Base-by-base conservation (phyloP, 163 green algal genomes). In the Chlamydomonas reinhardtii region DNA sequence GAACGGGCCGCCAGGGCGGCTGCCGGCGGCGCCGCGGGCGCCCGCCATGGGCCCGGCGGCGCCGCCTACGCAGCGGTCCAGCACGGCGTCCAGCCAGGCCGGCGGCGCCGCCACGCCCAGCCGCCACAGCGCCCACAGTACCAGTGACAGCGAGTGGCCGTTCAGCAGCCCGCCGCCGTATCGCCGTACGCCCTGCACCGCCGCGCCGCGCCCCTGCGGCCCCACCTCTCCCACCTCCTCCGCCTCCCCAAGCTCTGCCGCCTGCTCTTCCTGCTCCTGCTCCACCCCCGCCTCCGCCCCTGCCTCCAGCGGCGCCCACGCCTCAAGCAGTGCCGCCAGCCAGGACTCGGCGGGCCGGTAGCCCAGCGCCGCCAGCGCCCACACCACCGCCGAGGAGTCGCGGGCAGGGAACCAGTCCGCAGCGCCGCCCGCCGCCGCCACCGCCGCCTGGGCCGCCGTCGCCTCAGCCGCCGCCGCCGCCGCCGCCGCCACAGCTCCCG, bases 71-170 rank as follows among this genome's bases (percentile, higher is more conserved):
- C 66, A 77, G 20, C 25, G 20, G 25, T 6, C 4, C 48, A 85
- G 43, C 11, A 34, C 79, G 3, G n/a, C 69, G 54, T 85, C 66
- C 14, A 85, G 68, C 79, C 79, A 85, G 24, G 6, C 68, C n/a
- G 32, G 17, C 29, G 79, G 79, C 52, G 69, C 69, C 11, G 68
- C 69, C 15, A 85, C 54, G 15, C 68, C 69, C 43, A 85, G 79
- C 54, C 69, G 79, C 79, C 79, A 85, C 34, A 85, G 20, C 3
- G 79, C 54, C 79, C 79, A 85, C 12, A 85, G 34, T 25, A 85
- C 3, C 68, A 85, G 32, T 9, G 79, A 85, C 52, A 85, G 68
- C 32, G 68, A 78, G 54, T 85, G 79, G 52, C 32, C 79, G 54
- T 85, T 56, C 54, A 32, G 66, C 0, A 29, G 65, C 9, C 65